Base-by-base conservation (phyloP, 345 rosid genomes). In the sweet orange (Citrus sinensis) region DNA sequence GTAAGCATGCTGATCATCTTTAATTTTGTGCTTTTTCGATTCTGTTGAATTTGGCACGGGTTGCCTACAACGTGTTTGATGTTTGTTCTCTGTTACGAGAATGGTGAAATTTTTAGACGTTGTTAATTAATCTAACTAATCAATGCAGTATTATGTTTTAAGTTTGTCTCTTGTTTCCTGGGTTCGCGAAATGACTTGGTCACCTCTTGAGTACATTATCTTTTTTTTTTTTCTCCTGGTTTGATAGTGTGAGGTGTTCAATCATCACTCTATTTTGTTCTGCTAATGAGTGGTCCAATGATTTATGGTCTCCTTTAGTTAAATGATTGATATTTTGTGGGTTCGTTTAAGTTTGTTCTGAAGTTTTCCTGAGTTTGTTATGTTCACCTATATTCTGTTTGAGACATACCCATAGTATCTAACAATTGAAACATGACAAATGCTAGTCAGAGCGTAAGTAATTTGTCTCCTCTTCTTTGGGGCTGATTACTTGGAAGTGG, bases 1-100 rank as follows among this genome's bases (percentile, higher is more conserved):
- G 97, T 90, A 82, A 86, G 34, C 34, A 25, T 14, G 70, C 68
- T 0, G 20, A 24, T 46, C 51, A 16, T 27, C 13, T 40, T 40
- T 40, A 9, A 9, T 9, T 40, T 19, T 60, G 2, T 25, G 4
- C 1, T 40, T 13, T 70, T 2, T 25, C 3, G 0, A n/a, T 30
- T 29, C 39, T 65, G 74, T 6, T 25, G 34, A 76, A 51, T 24
- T 66, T n/a, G 34, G 9, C 34, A 30, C 51, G 46, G 25, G 32
- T 64, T 62, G 27, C 6, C 58, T 27, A 16, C 42, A 6, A 35
- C 59, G 6, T 34, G 22, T 58, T 58, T 20, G 51, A n/a, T 74
- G 29, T 61, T 8, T 37, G 14, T 56, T 58, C 20, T n/a, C 46
- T 34, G n/a, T n/a, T 11, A 2, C n/a, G 2, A 35, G 65, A 17